Percentiles rank a stretch among this genome's conserved stretches.
Evolutionary conservation across 2,329 filamentous ascomycete genomes (phyloP).

Genomic region (Remersonia thermophila): DNA sequence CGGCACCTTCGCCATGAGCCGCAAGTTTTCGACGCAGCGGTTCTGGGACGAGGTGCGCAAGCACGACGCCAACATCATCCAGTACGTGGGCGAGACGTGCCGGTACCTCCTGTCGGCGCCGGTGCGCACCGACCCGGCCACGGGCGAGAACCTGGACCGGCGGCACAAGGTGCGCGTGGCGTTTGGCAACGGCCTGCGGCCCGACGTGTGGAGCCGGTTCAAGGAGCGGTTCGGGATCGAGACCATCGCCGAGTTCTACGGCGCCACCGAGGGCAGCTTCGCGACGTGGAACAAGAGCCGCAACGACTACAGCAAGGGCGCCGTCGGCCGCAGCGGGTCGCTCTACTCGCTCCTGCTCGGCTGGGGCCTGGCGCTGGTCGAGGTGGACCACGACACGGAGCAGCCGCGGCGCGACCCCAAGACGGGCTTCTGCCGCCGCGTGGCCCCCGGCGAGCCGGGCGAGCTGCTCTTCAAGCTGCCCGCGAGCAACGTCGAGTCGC

Average conservation of each 20-base stretch:
- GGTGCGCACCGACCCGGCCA: slow-evolving; percentile 46
- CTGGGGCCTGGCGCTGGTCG: slow-evolving; percentile 43
- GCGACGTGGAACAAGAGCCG: slow-evolving; percentile 61
- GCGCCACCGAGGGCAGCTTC: slow-evolving; percentile 58
- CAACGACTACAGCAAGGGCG: slow-evolving; percentile 63
- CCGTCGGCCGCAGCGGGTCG: slow-evolving; percentile 61
- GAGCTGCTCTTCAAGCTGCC: slow-evolving; percentile 67
- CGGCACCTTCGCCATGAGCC: slow-evolving; percentile 57
- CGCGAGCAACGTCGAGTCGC: slow-evolving; percentile 44
- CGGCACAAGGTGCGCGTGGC: slow-evolving; percentile 62
- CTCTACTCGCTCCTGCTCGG: slow-evolving; percentile 45
- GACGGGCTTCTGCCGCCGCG: slow-evolving; percentile 55
- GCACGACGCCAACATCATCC: slow-evolving; percentile 60
- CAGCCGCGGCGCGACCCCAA: slow-evolving; percentile 52
- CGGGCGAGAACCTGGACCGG: slow-evolving; percentile 57
- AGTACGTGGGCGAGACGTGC: slow-evolving; percentile 82
- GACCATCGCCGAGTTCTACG: slow-evolving; percentile 69
- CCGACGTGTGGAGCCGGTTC: slow-evolving; percentile 76
- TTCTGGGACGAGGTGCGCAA: slow-evolving; percentile 70
- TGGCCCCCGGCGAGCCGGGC: slow-evolving; percentile 50
- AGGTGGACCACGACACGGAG: slow-evolving; percentile 61
- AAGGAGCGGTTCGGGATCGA: slow-evolving; percentile 68
- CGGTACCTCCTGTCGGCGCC: slow-evolving; percentile 66
- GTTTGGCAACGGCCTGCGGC: slow-evolving; percentile 75
- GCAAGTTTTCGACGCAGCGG: slow-evolving; percentile 62